A percentile compares a stretch with the other conserved stretches of the same genome.
These are phyloP conservation scores for Pseudogymnoascus sp. DNA, from an alignment of 2,329 filamentous ascomycete species.

Conservation along the genomic window DNA sequence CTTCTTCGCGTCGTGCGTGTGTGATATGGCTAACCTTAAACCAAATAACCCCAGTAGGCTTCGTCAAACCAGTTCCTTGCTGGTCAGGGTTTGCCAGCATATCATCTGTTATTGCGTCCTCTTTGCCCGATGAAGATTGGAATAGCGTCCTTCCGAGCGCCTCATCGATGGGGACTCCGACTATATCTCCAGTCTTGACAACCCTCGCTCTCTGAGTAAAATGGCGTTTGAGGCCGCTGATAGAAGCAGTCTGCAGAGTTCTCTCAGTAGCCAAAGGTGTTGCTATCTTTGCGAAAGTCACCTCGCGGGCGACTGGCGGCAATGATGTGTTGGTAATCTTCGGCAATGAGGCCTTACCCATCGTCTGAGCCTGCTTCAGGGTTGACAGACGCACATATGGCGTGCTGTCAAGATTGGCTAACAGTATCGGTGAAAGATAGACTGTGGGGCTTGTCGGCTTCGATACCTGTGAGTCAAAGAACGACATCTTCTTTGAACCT, in stretches of 20 bases:
- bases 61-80: slow-evolving; percentile 39
- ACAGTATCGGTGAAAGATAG: slow-evolving; percentile 77
- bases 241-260: slow-evolving; percentile 74
- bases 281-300: slow-evolving; percentile 80
- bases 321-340: slow-evolving; percentile 49
- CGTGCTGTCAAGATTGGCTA: slow-evolving; percentile 76
- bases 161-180: slow-evolving; percentile 84
- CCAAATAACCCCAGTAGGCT: slow-evolving; percentile 64
- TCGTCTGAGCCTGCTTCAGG: slow-evolving; percentile 43
- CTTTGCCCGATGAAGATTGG: slow-evolving; percentile 52
- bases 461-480: slow-evolving; percentile 62
- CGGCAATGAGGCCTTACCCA: slow-evolving; percentile 46
- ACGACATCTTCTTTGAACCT: slow-evolving; percentile 47
- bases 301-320: slow-evolving; percentile 61
- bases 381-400: slow-evolving; percentile 73
- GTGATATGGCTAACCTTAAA: slow-evolving; percentile 78
- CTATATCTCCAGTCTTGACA: slow-evolving; percentile 77
- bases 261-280: slow-evolving; percentile 84
- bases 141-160: slow-evolving; percentile 75
- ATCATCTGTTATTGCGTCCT: slow-evolving; percentile 66
- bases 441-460: slow-evolving; percentile 51
- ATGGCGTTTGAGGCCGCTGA: slow-evolving; percentile 79
- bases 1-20: slow-evolving; percentile 43
- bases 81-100: slow-evolving; percentile 41
- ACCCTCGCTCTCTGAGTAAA: slow-evolving; percentile 79